Conservation (phyloP, 75 land plant species). For the Larix kaempferi region DNA sequence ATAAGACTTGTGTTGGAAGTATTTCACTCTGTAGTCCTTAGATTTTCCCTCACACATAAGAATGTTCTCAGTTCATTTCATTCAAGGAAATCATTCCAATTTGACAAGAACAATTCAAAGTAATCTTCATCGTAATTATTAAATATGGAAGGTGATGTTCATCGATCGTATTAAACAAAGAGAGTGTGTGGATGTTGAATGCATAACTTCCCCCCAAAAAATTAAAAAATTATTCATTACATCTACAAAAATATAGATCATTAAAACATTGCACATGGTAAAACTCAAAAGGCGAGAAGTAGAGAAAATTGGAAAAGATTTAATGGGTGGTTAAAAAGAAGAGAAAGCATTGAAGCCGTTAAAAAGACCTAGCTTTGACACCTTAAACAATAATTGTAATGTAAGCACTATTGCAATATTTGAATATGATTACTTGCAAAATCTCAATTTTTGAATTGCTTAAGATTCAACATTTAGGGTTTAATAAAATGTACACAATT, state of each 20-base stretch:
- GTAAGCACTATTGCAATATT: not conserved
- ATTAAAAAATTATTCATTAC: not conserved
- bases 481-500: not conserved
- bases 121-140: too few species aligned
- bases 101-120: too few species aligned
- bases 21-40: too few species aligned
- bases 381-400: not conserved
- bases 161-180: not conserved
- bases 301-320: not conserved
- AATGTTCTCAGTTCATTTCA: too few species aligned
- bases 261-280: not conserved
- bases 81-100: too few species aligned
- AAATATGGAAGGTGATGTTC: too few species aligned
- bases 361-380: not conserved
- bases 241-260: too few species aligned
- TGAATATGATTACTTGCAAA: not conserved
- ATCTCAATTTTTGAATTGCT: not conserved
- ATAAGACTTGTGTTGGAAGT: too few species aligned
- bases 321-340: not conserved
- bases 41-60: too few species aligned
- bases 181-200: not conserved
- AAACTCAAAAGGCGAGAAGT: not conserved
- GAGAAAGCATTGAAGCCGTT: not conserved
- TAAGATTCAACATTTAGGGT: not conserved
- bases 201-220: not conserved